Evolutionary conservation across 352 stramenopile species (phyloP), one percentile per base, ranked within the genome.

Genomic region (Globisporangium uncinulatum): DNA sequence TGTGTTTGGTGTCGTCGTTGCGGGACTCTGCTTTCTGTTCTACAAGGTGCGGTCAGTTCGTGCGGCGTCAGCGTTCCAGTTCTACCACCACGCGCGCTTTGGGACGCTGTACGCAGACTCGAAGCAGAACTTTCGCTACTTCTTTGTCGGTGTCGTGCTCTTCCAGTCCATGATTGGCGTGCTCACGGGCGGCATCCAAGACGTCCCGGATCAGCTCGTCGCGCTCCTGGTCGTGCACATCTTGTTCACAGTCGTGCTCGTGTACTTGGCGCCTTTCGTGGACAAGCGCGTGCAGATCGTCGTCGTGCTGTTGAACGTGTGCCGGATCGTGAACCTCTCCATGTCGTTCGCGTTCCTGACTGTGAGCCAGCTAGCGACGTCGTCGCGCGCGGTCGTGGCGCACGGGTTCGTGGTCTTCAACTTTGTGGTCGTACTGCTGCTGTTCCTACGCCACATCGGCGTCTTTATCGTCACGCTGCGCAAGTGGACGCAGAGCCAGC

Each of bases 341-440:
- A 56, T 80, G 17, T 63, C 72, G 34, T 85, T 83, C 8, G 71
- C 72, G 14, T 90, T 90, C 63, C 58, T 81, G 7, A 82, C 74
- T 15, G 64, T 59, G 10, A 90, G 68, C 50, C 61, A 73, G 36
- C 59, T 86, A 42, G 62, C 66, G 31, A 70, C 54, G 8, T 43
- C 61, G 2, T 65, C 53, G 53, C 77, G 78, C 36, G 65, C 61
- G 5, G 61, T 59, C 14, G 50, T 87, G 19, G 77, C 80, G 9
- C 74, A 85, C 43, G 57, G 58, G 21, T 84, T 88, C 31, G 74
- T 87, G 42, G 58, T 75, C 6, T 61, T 83, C 60, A 91, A 91
- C 56, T 74, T 78, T 34, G 43, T 77, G 45, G 61, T 88, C 3
- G 67, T 91, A 14, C 59, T 87, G 17, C 21, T 74, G 31, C 70